These are phyloP conservation scores for Alternaria solani DNA, from an alignment of 2,329 filamentous ascomycete genomes.

Conservation along the genomic window DNA sequence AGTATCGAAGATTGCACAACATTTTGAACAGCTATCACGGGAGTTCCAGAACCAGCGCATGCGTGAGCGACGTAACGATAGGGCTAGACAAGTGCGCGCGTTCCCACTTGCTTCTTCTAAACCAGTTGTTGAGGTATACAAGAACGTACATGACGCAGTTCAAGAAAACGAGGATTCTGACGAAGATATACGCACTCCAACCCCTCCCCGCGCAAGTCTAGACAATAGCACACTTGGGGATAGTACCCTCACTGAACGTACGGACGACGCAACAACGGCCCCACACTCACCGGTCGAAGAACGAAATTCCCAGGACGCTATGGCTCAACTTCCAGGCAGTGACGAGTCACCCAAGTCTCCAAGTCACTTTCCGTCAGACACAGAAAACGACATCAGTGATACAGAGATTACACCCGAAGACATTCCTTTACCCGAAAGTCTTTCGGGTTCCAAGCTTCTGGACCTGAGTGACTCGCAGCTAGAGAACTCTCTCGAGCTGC, in stretches of 20 bases:
- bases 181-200: slow-evolving; percentile 62
- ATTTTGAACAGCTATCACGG: slow-evolving; percentile 94
- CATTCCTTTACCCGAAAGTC: slow-evolving; percentile 69
- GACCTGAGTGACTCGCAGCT: slow-evolving; percentile 63
- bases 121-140: slow-evolving; percentile 94
- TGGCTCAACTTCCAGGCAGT: slow-evolving; percentile 29
- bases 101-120: slow-evolving; percentile 93
- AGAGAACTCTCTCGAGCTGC: slow-evolving; percentile 75
- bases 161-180: slow-evolving; percentile 76
- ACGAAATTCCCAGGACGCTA: slow-evolving; percentile 27
- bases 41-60: slow-evolving; percentile 96
- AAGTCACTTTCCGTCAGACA: slow-evolving; percentile 60
- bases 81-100: slow-evolving; percentile 77
- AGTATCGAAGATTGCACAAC: slow-evolving; percentile 90
- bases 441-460: slow-evolving; percentile 60
- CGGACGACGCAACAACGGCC: slow-evolving; percentile 39
- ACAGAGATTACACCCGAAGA: slow-evolving; percentile 76
- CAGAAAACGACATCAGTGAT: slow-evolving; percentile 67
- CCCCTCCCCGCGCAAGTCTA: slow-evolving; percentile 43
- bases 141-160: slow-evolving; percentile 91
- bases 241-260: slow-evolving; percentile 45
- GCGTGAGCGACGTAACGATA: slow-evolving; percentile 83
- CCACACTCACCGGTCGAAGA: slow-evolving; percentile 48
- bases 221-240: slow-evolving; percentile 50
- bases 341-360: slow-evolving; percentile 37